Evolutionary conservation across 805 yeast genomes (phyloP).

Genomic region (Candida maltosa): DNA sequence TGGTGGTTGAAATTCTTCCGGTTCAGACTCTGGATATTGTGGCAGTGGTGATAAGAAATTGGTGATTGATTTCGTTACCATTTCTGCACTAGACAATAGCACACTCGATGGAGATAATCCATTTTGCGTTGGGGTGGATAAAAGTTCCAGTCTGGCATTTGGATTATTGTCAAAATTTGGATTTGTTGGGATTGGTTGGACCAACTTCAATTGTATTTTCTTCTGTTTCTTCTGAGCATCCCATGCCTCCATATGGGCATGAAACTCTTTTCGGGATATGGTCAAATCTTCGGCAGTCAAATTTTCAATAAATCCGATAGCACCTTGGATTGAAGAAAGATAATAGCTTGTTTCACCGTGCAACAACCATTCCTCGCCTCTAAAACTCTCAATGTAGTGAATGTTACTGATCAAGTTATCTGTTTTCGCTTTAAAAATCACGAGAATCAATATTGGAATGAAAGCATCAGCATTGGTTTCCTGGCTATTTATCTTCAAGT

Average conservation of each 20-base stretch:
- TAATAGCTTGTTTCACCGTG: constrained; percentile 90
- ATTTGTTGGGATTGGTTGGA: constrained; percentile 16
- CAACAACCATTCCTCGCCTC: constrained; percentile 67
- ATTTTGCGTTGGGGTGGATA: constrained; percentile 3
- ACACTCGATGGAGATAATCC: constrained; percentile 36
- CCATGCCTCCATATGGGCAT: constrained; percentile 52
- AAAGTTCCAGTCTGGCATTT: constrained; percentile 5
- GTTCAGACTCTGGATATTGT: constrained; percentile 6
- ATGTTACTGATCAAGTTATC: constrained; percentile 70
- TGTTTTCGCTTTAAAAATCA: constrained; percentile 68
- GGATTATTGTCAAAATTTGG: no score
- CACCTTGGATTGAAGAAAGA: constrained; percentile 85
- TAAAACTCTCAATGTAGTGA: constrained; percentile 79
- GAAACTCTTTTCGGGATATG: constrained; percentile 50
- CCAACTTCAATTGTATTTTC: constrained; percentile 4
- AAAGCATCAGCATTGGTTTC: constrained; percentile 90
- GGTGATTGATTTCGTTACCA: constrained; percentile 48
- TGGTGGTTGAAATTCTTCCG: not conserved
- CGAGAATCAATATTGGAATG: constrained; percentile 82
- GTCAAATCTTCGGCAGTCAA: constrained; percentile 44
- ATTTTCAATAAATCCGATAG: constrained; percentile 72
- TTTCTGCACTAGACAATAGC: constrained; percentile 44
- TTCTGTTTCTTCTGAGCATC: constrained; percentile 31
- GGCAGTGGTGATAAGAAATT: constrained; percentile 39
- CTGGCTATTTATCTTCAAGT: constrained; percentile 66